Evolutionary conservation across 2,329 filamentous ascomycete species (phyloP).

Genomic region (Tympanopsis confertula): DNA sequence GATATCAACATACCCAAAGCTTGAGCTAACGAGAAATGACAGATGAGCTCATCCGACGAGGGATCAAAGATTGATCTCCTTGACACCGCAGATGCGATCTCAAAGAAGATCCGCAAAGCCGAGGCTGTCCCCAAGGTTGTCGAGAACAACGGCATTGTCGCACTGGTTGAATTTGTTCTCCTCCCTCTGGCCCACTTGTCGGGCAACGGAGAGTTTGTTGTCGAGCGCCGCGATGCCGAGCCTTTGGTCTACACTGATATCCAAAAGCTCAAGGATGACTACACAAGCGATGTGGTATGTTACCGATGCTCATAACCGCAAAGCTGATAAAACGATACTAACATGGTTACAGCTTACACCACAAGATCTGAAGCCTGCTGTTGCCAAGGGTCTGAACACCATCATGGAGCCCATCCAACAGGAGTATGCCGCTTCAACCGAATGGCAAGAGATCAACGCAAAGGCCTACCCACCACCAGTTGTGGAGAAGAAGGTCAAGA

Average conservation of each 20-base stretch:
- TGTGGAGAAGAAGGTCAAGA: conserved; percentile 63
- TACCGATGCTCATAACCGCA: neutral
- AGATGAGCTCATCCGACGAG: conserved; percentile 69
- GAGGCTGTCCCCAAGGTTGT: conserved; percentile 63
- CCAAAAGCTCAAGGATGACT: conserved; percentile 67
- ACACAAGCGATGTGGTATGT: conserved; percentile 63
- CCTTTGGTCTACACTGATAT: conserved; percentile 72
- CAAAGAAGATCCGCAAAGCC: conserved; percentile 79
- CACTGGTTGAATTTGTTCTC: conserved; percentile 78
- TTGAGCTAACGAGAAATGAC: no score
- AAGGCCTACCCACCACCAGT: conserved; percentile 68
- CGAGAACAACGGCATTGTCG: conserved; percentile 77
- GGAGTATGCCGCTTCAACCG: conserved; percentile 56
- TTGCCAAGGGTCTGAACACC: conserved; percentile 59
- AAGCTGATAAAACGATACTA: conserved; percentile 2
- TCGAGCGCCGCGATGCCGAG: conserved; percentile 57
- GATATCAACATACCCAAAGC: no score
- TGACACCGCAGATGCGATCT: conserved; percentile 61
- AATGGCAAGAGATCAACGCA: conserved; percentile 69
- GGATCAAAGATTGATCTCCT: conserved; percentile 91
- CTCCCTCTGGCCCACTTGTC: conserved; percentile 62
- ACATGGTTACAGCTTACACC: conserved; percentile 52
- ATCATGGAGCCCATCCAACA: conserved; percentile 69
- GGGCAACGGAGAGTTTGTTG: conserved; percentile 50
- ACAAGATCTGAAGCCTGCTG: conserved; percentile 76